Percentiles rank a stretch among this genome's conserved stretches.
These are phyloP conservation scores for Hypomyces rosellus DNA, from an alignment of 2,329 filamentous ascomycete species.

Conservation along the genomic window DNA sequence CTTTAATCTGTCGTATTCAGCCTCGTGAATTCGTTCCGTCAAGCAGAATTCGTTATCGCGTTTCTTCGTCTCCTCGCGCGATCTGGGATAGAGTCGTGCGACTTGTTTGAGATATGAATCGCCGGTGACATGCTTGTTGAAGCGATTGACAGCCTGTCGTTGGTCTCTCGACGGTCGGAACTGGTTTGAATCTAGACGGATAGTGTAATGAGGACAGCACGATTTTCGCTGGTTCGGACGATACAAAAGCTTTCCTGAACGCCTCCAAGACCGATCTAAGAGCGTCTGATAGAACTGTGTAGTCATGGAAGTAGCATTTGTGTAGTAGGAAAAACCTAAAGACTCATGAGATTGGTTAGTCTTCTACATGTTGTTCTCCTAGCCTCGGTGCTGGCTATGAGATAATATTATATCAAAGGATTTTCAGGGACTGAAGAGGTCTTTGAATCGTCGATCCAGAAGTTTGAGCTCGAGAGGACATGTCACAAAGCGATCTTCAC, in stretches of 20 bases:
- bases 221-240: constrained; percentile 70
- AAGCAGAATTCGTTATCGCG: constrained; percentile 64
- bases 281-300: constrained; percentile 64
- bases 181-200: constrained; percentile 60
- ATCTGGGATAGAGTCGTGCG: constrained; percentile 57
- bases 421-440: too few species aligned
- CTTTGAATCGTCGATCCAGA: too few species aligned
- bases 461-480: background rate
- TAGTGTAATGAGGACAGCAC: constrained; percentile 89
- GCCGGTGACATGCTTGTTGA: constrained; percentile 65
- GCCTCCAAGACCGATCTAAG: constrained; percentile 71
- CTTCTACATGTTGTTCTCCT: background rate
- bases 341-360: constrained; percentile 4
- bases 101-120: constrained; percentile 60
- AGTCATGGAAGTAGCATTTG: constrained; percentile 53
- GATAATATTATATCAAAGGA: too few species aligned
- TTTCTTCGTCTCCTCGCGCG: constrained; percentile 57
- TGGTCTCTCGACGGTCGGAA: constrained; percentile 67
- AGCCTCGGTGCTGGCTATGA: too few species aligned
- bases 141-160: constrained; percentile 68
- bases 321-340: constrained; percentile 68
- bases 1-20: constrained; percentile 50
- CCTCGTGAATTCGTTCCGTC: constrained; percentile 60
- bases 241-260: constrained; percentile 66
- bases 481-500: background rate